Conservation (phyloP, 1,139 yeast species). For the Eremothecium sinecaudum region DNA sequence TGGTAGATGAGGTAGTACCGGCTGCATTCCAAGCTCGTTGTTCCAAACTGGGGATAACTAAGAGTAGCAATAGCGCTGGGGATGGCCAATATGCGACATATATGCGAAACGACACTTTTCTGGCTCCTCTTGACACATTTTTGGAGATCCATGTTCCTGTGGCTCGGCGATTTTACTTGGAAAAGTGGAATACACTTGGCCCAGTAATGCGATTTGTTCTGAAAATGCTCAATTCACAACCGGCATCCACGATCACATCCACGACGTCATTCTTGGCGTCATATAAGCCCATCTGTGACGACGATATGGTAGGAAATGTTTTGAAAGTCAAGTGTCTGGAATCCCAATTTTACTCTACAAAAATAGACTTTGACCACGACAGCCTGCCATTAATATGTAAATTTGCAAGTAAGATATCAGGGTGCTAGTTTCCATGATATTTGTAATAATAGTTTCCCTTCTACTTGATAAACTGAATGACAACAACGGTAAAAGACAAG, state of each 20-base stretch:
- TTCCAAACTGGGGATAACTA: slow-evolving; percentile 11
- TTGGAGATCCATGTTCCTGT: slow-evolving; percentile 18
- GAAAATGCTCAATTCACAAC: slow-evolving; percentile 14
- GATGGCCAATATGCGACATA: neutral
- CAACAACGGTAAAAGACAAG: too few relatives aligned
- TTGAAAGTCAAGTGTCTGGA: slow-evolving; percentile 16
- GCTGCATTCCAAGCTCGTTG: slow-evolving; percentile 15
- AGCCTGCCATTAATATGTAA: slow-evolving; percentile 16
- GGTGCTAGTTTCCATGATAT: too few relatives aligned
- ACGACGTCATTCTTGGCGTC: slow-evolving; percentile 13
- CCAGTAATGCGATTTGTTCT: slow-evolving; percentile 10
- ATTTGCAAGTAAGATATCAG: slow-evolving; percentile 5
- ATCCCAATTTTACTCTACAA: slow-evolving; percentile 15
- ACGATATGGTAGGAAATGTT: slow-evolving; percentile 12
- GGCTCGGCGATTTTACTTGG: slow-evolving; percentile 5
- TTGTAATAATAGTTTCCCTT: too few relatives aligned
- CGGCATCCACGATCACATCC: slow-evolving; percentile 10
- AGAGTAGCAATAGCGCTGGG: neutral
- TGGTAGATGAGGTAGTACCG: slow-evolving; percentile 17
- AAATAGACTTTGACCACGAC: slow-evolving; percentile 17
- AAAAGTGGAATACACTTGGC: slow-evolving; percentile 7
- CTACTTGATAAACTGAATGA: too few relatives aligned
- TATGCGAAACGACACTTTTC: slow-evolving; percentile 3
- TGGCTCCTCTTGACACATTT: slow-evolving; percentile 12
- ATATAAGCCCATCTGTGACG: slow-evolving; percentile 13